Base-by-base conservation (phyloP, 2,329 filamentous ascomycete species). In the Xylariaceae sp. region DNA sequence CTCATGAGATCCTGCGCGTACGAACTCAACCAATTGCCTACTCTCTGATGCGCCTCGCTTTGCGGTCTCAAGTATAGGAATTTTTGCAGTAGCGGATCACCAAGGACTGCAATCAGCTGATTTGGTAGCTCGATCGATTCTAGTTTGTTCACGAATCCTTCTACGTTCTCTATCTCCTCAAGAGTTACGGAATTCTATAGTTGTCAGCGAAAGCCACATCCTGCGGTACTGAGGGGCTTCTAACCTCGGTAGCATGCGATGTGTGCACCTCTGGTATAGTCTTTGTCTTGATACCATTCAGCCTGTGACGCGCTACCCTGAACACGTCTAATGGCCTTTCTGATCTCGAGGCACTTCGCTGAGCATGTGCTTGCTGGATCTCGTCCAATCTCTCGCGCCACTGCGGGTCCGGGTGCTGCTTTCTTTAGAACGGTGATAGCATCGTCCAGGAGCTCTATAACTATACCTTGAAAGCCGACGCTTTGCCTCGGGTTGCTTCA, bases 71-170 rank as follows among this genome's bases (percentile, higher is more conserved):
- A 65, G n/a, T 86, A 66, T 26, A 88, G 66, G 18, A 91, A 70
- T 57, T 91, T 93, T 59, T 91, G 87, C 1, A 91, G 74, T 22
- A 94, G 68, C 3, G 84, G 84, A 55, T 94, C 86, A 2, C 77
- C 78, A 12, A 94, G 68, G 3, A 87, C 80, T 4, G 89, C 86
- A 31, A 89, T 80, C 2, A 94, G 71, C 62, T 95, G 89, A 48
- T 86, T 89, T 0, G 89, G 89, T 31, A 89, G 67, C 61, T 93
- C 86, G 19, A 95, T 81, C 50, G 76, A 85, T 52, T 94, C 87
- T 8, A 95, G 64, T 42, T 78, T 85, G 34, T 78, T 75, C 4
- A 89, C 82, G 45, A 95, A 83, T 37, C 79, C 73, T 18, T 79
- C 70, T 11, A 81, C 81, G 46, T 73, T 82, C 52, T 89, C 84